Conservation (phyloP, 306 rosid genomes). For the Vigna nakashimae region DNA sequence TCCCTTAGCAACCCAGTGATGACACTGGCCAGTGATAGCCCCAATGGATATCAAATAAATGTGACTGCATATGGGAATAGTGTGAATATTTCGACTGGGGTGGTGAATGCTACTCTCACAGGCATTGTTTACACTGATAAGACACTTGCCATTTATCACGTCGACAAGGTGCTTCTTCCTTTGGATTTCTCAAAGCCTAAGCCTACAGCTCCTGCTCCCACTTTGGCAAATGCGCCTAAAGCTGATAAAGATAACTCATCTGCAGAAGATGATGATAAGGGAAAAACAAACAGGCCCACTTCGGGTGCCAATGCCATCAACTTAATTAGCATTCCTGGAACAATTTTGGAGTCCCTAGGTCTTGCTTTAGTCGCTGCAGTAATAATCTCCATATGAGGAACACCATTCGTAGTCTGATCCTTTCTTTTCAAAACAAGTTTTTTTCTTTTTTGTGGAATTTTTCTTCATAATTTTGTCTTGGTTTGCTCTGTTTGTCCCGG, state of each 20-base stretch:
- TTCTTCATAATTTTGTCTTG: neutral
- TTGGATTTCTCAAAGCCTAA: conserved; percentile 58
- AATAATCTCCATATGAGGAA: conserved; percentile 15
- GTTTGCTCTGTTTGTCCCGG: conserved; percentile 5
- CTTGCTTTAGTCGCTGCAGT: conserved; percentile 34
- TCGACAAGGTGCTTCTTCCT: conserved; percentile 67
- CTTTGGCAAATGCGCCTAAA: conserved; percentile 50
- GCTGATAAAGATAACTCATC: conserved; percentile 50
- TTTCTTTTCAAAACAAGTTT: neutral
- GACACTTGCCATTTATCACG: conserved; percentile 66
- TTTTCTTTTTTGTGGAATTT: conserved; percentile 7
- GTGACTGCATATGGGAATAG: conserved; percentile 67
- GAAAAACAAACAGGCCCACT: conserved; percentile 30
- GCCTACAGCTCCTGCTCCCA: conserved; percentile 57
- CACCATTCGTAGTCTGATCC: neutral
- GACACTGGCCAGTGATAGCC: conserved; percentile 66
- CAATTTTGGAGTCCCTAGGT: conserved; percentile 32
- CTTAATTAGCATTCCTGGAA: conserved; percentile 29
- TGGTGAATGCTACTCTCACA: conserved; percentile 61
- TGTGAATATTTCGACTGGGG: conserved; percentile 68
- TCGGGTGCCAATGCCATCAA: conserved; percentile 43
- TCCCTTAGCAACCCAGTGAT: conserved; percentile 65
- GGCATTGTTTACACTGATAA: conserved; percentile 68
- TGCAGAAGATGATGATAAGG: conserved; percentile 40
- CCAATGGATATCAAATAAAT: conserved; percentile 56